These are phyloP conservation scores for Tilletia horrida DNA, from an alignment of 1,284 basidiomycete species.

Conservation along the genomic window DNA sequence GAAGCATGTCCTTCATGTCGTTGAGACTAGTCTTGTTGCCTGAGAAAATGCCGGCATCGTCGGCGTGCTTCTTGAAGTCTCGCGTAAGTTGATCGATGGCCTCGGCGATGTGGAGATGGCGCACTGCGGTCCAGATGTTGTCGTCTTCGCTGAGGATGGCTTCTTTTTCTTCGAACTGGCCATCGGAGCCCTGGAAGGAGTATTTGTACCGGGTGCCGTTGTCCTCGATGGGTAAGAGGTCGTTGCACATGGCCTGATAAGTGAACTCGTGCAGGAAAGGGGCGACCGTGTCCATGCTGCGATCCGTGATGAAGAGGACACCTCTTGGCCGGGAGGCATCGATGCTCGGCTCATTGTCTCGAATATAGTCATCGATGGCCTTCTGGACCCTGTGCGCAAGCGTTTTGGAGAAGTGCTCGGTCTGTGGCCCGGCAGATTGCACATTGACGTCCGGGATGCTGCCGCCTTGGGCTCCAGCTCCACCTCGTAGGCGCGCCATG, in stretches of 20 bases:
- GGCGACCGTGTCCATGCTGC: conserved; percentile 85
- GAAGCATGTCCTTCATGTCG: conserved; percentile 99
- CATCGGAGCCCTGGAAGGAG: conserved; percentile 58
- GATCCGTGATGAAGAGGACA: conserved; percentile 87
- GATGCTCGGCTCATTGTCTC: conserved; percentile 59
- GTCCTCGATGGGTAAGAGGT: conserved; percentile 76
- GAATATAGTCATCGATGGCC: conserved; percentile 38
- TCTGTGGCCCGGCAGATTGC: background rate
- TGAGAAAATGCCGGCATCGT: conserved; percentile 82
- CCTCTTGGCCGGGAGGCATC: conserved; percentile 71
- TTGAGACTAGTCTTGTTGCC: conserved; percentile 73
- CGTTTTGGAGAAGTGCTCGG: conserved; percentile 46
- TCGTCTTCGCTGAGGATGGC: conserved; percentile 81
- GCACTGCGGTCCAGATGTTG: conserved; percentile 82
- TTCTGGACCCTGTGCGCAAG: conserved; percentile 44
- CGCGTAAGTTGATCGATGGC: conserved; percentile 92
- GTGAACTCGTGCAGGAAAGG: conserved; percentile 96
- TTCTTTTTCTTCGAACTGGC: conserved; percentile 79
- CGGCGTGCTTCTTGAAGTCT: conserved; percentile 88
- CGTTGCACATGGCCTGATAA: conserved; percentile 98
- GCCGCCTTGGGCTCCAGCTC: background rate
- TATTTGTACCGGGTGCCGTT: conserved; percentile 76
- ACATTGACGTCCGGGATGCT: background rate
- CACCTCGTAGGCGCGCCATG: conserved; percentile 33
- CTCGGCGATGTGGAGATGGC: conserved; percentile 97